Evolutionary conservation across 305 asterid genomes (phyloP).

Genomic region (Withania somnifera): DNA sequence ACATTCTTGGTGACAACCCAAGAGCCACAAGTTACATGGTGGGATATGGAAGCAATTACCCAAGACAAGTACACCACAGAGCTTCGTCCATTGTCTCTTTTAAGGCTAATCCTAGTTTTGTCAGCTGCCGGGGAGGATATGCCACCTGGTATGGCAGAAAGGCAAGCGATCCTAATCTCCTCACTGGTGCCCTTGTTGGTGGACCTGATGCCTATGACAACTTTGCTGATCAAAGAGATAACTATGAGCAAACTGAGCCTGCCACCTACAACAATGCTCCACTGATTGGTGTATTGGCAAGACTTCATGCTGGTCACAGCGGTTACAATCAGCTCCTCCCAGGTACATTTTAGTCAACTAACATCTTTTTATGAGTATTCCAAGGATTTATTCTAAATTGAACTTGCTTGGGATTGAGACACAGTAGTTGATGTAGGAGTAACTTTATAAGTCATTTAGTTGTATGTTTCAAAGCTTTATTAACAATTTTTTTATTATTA

Average conservation of each 20-base stretch:
- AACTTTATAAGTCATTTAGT: neutral
- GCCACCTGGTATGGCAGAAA: conserved; percentile 84
- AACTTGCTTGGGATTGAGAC: neutral
- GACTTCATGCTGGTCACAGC: conserved; percentile 62
- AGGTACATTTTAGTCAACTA: conserved; percentile 20
- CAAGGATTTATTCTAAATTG: neutral
- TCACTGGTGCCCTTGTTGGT: conserved; percentile 87
- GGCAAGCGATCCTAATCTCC: conserved; percentile 76
- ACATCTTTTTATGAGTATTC: neutral
- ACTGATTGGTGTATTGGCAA: conserved; percentile 65
- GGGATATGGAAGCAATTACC: conserved; percentile 90
- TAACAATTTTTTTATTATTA: neutral
- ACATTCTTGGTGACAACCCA: conserved; percentile 95
- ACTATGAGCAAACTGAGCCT: conserved; percentile 94
- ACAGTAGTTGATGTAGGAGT: neutral
- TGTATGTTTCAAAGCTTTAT: neutral
- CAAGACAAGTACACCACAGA: conserved; percentile 89
- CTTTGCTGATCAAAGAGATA: conserved; percentile 88
- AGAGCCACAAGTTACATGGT: conserved; percentile 99
- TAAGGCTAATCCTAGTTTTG: conserved; percentile 55
- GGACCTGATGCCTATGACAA: conserved; percentile 98
- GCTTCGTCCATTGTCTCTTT: conserved; percentile 86
- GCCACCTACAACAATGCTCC: conserved; percentile 99
- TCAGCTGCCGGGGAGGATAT: conserved; percentile 91
- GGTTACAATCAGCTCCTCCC: conserved; percentile 88